Conservation (phyloP, 225 moss, liverwort and hornwort species). For the Lunularia cruciata region DNA sequence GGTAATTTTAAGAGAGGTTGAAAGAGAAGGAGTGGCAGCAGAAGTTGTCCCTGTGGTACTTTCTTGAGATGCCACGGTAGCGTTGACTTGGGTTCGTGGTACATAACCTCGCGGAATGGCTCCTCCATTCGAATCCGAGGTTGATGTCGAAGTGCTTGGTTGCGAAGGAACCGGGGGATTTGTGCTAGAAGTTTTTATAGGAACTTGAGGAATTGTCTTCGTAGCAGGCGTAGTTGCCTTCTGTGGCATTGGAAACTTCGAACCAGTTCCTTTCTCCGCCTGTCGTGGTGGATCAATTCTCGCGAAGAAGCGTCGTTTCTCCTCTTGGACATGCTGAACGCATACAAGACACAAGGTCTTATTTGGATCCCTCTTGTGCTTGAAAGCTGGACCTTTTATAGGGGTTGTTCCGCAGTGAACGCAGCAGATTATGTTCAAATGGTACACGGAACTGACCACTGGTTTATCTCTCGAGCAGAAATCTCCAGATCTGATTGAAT, state of each 20-base stretch:
- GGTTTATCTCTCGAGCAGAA: conserved; percentile 19
- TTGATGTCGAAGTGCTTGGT: background rate
- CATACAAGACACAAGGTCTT: conserved; percentile 18
- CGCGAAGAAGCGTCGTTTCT: conserved; percentile 10
- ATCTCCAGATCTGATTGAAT: conserved; percentile 16
- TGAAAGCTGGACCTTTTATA: conserved; percentile 32
- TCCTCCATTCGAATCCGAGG: background rate
- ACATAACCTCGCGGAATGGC: background rate
- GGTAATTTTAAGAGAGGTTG: background rate
- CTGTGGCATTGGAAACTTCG: background rate
- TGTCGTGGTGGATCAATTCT: conserved; percentile 22
- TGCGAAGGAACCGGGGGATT: conserved; percentile 4
- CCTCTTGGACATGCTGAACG: conserved; percentile 5
- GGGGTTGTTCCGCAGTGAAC: conserved; percentile 28
- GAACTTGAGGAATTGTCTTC: background rate
- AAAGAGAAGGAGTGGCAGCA: background rate
- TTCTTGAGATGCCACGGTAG: too few species aligned
- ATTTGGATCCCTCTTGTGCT: conserved; percentile 10
- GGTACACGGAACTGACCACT: conserved; percentile 1
- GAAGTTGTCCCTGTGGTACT: background rate
- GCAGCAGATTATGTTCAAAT: conserved; percentile 21
- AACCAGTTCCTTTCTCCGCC: conserved; percentile 5
- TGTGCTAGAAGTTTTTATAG: background rate
- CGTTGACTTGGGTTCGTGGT: background rate
- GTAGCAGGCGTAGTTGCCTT: background rate